A percentile compares a stretch with the other conserved stretches of the same genome.
Conservation (phyloP, 805 yeast genomes). For the Candida fluviatilis region DNA sequence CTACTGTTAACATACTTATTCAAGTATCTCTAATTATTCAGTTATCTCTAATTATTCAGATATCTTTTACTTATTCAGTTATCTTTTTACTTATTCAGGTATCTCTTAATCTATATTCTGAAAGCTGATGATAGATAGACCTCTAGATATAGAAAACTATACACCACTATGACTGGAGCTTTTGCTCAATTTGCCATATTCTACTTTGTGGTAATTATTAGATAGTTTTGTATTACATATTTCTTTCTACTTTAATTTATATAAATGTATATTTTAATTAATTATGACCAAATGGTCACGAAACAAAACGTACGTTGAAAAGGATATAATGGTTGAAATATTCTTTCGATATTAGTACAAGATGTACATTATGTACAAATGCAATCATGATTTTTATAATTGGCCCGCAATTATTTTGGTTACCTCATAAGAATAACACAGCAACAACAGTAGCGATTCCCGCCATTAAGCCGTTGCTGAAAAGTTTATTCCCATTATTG, state of each 20-base stretch:
- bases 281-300: neutral
- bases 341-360: neutral
- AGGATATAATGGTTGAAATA: neutral
- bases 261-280: neutral
- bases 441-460: neutral
- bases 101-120: no score
- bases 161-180: no score
- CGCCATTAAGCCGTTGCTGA: slow-evolving; percentile 1
- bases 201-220: no score
- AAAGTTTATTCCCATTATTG: slow-evolving; percentile 4
- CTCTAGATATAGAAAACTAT: no score
- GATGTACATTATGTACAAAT: slow-evolving; percentile 1
- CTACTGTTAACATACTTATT: no score
- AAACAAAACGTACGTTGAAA: neutral
- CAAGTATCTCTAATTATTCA: no score
- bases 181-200: no score
- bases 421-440: slow-evolving; percentile 8
- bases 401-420: slow-evolving; percentile 10
- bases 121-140: no score
- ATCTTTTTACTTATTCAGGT: no score
- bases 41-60: no score
- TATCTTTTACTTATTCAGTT: no score
- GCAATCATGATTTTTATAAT: slow-evolving; percentile 2
- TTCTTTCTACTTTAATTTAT: neutral
- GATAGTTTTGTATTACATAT: no score